Percentiles rank a stretch among this genome's conserved stretches.
Conservation (phyloP, 1,139 yeast species). For the Candida sanyaensis region DNA sequence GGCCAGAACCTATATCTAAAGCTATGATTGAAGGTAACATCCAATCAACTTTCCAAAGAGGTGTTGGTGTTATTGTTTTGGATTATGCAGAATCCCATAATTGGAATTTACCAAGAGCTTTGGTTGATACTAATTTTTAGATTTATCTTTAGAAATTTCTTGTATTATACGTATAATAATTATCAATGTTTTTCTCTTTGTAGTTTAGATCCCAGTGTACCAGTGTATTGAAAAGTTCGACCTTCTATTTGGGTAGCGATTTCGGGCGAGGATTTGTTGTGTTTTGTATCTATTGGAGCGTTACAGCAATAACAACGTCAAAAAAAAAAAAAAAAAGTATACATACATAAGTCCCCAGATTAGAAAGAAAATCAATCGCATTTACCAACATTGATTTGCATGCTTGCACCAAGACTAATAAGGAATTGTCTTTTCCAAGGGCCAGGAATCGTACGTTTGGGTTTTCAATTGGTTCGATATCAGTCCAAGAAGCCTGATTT, state of each 20-base stretch:
- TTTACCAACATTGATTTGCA: background rate
- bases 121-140: conserved; percentile 59
- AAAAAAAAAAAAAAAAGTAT: background rate
- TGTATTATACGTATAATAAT: background rate
- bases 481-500: conserved; percentile 13
- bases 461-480: conserved; percentile 4
- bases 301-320: too few species aligned
- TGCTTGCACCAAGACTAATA: conserved; percentile 1
- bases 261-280: too few species aligned
- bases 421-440: background rate
- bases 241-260: too few species aligned
- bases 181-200: background rate
- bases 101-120: conserved; percentile 57
- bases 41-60: conserved; percentile 51
- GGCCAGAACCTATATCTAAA: conserved; percentile 71
- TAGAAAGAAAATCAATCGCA: background rate
- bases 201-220: too few species aligned
- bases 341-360: background rate
- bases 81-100: conserved; percentile 67
- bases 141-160: background rate
- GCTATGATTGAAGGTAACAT: conserved; percentile 52
- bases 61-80: conserved; percentile 61
- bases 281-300: too few species aligned
- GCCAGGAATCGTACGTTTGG: background rate
- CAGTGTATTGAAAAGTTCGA: too few species aligned